Conservation (phyloP, 225 moss, liverwort and hornwort genomes). For the Asterella californica region DNA sequence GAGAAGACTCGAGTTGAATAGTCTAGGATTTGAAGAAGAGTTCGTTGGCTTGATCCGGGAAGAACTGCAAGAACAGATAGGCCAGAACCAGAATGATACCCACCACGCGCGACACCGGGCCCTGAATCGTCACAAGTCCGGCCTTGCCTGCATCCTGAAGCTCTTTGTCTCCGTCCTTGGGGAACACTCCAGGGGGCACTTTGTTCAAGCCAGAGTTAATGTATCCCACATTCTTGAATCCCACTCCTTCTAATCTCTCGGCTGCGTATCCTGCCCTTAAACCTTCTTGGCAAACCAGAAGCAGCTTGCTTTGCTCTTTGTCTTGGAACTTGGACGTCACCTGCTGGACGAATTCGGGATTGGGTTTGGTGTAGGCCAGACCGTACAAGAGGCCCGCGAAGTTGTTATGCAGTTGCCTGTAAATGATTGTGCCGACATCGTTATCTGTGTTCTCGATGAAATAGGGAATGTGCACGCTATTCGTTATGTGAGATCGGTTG, state of each 20-base stretch:
- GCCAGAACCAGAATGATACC: slow-evolving; percentile 64
- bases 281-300: slow-evolving; percentile 92
- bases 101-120: slow-evolving; percentile 61
- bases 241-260: slow-evolving; percentile 59
- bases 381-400: slow-evolving; percentile 89
- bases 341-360: slow-evolving; percentile 54
- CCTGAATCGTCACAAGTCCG: slow-evolving; percentile 76
- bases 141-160: slow-evolving; percentile 85
- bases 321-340: slow-evolving; percentile 55
- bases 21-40: slow-evolving; percentile 61
- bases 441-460: slow-evolving; percentile 72
- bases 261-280: slow-evolving; percentile 81
- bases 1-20: not conserved
- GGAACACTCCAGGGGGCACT: slow-evolving; percentile 63
- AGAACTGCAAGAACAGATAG: slow-evolving; percentile 76
- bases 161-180: slow-evolving; percentile 77
- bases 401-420: slow-evolving; percentile 71
- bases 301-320: slow-evolving; percentile 69
- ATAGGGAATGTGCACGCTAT: slow-evolving; percentile 69
- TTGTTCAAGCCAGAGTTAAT: slow-evolving; percentile 65
- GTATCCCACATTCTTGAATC: slow-evolving; percentile 75
- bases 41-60: slow-evolving; percentile 76
- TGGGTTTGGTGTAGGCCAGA: slow-evolving; percentile 79
- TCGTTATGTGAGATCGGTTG: slow-evolving; percentile 59
- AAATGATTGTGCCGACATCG: slow-evolving; percentile 71